Base-by-base conservation (phyloP, 2,329 filamentous ascomycete genomes). In the Chaetomium olivaceum region DNA sequence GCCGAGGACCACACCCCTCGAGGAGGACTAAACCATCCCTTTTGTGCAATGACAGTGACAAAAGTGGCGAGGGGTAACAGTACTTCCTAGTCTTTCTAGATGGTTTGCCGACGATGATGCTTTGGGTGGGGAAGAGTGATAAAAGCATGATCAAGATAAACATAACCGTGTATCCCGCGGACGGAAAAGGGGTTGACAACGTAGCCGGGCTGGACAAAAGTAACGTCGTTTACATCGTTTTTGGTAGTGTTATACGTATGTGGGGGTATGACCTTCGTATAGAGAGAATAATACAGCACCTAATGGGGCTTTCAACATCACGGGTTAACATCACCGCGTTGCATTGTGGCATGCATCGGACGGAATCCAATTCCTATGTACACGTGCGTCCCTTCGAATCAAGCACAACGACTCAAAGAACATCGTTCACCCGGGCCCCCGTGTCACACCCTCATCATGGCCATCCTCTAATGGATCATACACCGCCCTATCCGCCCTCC, bases 1-100 rank as follows among this genome's bases (percentile, higher is more conserved):
- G 19, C 73, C 73, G 69, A 79, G 79, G 75, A 78, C 81, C 19
- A 84, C 80, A n/a, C 76, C 75, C 25, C 75, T 85, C 4, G 82
- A 85, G 75, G 82, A 85, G 74, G 82, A 85, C 63, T 84, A 80
- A 71, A 62, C 39, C 9, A 5, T 4, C 50, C 9, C 9, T 16
- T 11, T 23, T 48, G 19, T 60, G 19, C 11, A 23, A 11, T 31
- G 16, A 55, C 21, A 9, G 4, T 11, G n/a, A 36, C 16, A 23
- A 23, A 4, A 11, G 27, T 36, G 52, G 29, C 3, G 39, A 48
- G 19, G 23, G 27, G 19, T 36, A 36, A 11, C 19, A 19, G 6
- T 12, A 23, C 29, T 29, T 33, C n/a, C 27, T n/a, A n/a, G 29
- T 21, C 1, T 55, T 33, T 9, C 46, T 23, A 23, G n/a, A 21